phyloP scores from a whole-genome alignment of 78 protist species.

The Neovahlkampfia damariscottae region DNA sequence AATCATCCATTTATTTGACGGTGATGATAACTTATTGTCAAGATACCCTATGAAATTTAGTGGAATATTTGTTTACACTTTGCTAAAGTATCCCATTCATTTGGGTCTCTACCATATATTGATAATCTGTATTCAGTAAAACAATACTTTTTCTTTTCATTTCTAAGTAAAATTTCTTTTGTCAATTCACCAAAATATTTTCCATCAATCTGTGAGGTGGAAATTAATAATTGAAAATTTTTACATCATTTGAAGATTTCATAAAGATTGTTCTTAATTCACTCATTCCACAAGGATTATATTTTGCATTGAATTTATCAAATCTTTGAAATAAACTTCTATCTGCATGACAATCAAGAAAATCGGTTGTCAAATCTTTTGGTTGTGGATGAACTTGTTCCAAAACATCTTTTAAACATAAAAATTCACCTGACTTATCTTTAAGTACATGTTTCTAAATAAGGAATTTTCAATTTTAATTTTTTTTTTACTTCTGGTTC shows the following conservation, averaged over 20 bases:
- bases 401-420: slow-evolving; percentile 54
- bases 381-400: too few species aligned
- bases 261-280: slow-evolving; percentile 79
- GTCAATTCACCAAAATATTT: slow-evolving; percentile 82
- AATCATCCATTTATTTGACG: slow-evolving; percentile 77
- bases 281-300: slow-evolving; percentile 25
- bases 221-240: too few species aligned
- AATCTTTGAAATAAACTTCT: slow-evolving; percentile 68
- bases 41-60: too few species aligned
- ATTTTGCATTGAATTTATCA: slow-evolving; percentile 72
- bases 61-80: too few species aligned
- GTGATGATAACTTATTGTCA: too few species aligned
- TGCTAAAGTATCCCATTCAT: slow-evolving; percentile 85
- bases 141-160: slow-evolving; percentile 57
- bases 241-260: slow-evolving; percentile 85
- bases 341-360: slow-evolving; percentile 69
- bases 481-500: slow-evolving; percentile 1
- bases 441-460: too few species aligned
- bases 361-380: too few species aligned
- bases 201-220: too few species aligned
- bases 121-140: slow-evolving; percentile 81
- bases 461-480: too few species aligned
- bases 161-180: slow-evolving; percentile 55
- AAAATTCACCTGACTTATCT: too few species aligned
- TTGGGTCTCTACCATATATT: slow-evolving; percentile 64